Conservation (phyloP, 192 early-diverging fungal genomes). For the Geranomyces michiganensis region DNA sequence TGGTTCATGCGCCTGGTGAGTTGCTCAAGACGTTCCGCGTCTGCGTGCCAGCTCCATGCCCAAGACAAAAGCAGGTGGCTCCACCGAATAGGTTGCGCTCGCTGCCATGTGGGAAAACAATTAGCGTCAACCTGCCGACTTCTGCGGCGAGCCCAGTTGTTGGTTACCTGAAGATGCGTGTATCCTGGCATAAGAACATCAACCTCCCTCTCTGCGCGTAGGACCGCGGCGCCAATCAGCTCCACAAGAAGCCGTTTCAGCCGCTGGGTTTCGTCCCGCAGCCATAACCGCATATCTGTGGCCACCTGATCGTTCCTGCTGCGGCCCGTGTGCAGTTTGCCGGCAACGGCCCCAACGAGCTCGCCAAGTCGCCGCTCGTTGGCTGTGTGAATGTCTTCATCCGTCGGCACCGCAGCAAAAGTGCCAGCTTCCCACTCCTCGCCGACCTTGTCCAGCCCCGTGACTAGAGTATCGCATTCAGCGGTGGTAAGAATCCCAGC, state of each 20-base stretch:
- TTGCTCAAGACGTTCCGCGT: constrained; percentile 82
- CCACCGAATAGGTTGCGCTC: constrained; percentile 98
- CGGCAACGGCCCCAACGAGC: constrained; percentile 86
- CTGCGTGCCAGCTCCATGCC: constrained; percentile 88
- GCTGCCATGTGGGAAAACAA: constrained; percentile 43
- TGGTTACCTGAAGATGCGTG: constrained; percentile 87
- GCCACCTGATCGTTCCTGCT: constrained; percentile 98
- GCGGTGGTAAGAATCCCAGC: constrained; percentile 75
- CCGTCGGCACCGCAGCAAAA: constrained; percentile 74
- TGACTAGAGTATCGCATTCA: constrained; percentile 73
- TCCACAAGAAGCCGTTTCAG: constrained; percentile 72
- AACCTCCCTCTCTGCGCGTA: constrained; percentile 84
- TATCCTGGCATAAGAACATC: constrained; percentile 99
- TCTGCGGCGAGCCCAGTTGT: not conserved
- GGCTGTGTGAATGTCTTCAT: constrained; percentile 99
- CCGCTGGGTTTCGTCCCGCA: constrained; percentile 75
- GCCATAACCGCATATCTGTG: constrained; percentile 95
- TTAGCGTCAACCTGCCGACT: not conserved
- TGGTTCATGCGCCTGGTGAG: constrained; percentile 79
- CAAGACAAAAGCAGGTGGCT: constrained; percentile 87
- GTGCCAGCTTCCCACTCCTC: constrained; percentile 78
- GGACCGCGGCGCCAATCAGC: constrained; percentile 71
- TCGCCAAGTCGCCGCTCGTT: constrained; percentile 96
- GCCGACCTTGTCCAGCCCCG: constrained; percentile 75
- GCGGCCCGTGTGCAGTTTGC: constrained; percentile 96